Conservation (phyloP, 352 stramenopile genomes). For the Halophytophthora batemanensis region DNA sequence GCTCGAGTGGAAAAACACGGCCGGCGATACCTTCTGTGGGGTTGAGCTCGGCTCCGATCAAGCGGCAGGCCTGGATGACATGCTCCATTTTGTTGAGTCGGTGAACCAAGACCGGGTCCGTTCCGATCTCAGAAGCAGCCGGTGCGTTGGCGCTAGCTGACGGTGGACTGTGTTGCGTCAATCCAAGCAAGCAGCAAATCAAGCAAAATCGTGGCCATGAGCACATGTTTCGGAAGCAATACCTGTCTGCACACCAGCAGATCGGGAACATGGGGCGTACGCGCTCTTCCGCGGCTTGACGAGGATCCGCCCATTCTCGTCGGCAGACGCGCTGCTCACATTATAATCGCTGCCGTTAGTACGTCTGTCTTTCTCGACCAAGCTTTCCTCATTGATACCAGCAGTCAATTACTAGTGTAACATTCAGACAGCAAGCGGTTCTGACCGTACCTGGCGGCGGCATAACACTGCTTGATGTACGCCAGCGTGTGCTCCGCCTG, state of each 20-base stretch:
- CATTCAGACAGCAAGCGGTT: too few relatives aligned
- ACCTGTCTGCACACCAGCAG: neutral
- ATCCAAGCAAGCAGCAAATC: neutral
- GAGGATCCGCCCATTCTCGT: constrained; percentile 79
- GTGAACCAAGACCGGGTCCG: constrained; percentile 48
- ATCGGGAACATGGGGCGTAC: constrained; percentile 23
- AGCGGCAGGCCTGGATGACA: constrained; percentile 67
- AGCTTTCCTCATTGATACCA: neutral
- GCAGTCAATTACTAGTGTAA: neutral
- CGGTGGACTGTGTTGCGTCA: constrained; percentile 6
- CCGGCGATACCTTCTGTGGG: constrained; percentile 53
- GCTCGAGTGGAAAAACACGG: neutral
- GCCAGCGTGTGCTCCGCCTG: constrained; percentile 69
- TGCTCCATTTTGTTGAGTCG: constrained; percentile 72
- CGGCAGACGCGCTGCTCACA: constrained; percentile 55
- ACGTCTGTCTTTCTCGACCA: neutral
- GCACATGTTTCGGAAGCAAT: neutral
- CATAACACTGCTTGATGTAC: constrained; percentile 89
- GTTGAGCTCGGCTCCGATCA: constrained; percentile 79
- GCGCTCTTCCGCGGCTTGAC: constrained; percentile 66
- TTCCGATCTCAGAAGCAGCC: constrained; percentile 8
- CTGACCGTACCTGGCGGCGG: constrained; percentile 58
- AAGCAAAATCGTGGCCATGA: neutral
- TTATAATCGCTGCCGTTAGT: constrained; percentile 1
- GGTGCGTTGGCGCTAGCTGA: neutral